These are phyloP conservation scores for Chaetomium sp. DNA, from an alignment of 2,329 filamentous ascomycete species.

Conservation along the genomic window DNA sequence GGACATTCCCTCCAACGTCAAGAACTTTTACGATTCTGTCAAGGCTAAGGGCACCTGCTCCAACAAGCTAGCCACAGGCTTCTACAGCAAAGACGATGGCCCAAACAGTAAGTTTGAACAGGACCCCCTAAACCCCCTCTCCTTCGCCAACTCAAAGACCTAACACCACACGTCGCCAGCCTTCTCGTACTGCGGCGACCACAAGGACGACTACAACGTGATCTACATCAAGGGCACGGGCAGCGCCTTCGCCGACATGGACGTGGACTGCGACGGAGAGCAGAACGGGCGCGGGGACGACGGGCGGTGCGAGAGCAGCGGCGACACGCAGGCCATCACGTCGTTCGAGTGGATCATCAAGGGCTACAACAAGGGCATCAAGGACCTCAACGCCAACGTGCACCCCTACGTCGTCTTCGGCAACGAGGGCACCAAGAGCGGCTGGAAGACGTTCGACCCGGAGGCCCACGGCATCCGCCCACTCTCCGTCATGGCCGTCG, in stretches of 20 bases:
- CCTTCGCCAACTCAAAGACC: neutral
- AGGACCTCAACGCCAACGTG: conserved; percentile 53
- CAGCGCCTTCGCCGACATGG: conserved; percentile 53
- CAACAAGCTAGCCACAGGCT: conserved; percentile 40
- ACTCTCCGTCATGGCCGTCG: conserved; percentile 57
- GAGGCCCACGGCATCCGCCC: conserved; percentile 47
- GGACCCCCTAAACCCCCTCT: neutral
- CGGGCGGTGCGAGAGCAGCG: conserved; percentile 48
- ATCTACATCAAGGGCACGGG: conserved; percentile 50
- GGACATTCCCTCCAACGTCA: conserved; percentile 20
- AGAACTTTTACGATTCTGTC: conserved; percentile 18
- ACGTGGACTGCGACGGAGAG: conserved; percentile 60
- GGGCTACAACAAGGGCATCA: conserved; percentile 42
- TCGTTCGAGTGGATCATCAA: conserved; percentile 46
- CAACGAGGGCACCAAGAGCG: conserved; percentile 43
- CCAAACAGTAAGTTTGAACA: conserved; percentile 33
- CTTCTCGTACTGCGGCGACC: conserved; percentile 49
- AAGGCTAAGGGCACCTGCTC: conserved; percentile 12
- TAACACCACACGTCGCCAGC: conserved; percentile 19
- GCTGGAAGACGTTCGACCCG: conserved; percentile 47
- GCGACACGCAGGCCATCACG: conserved; percentile 48
- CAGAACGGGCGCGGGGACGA: conserved; percentile 44
- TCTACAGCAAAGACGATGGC: conserved; percentile 39
- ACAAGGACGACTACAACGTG: conserved; percentile 39
- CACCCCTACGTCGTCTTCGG: conserved; percentile 60